Evolutionary conservation across 352 stramenopile genomes (phyloP).

Genomic region (Phytopythium boreale): DNA sequence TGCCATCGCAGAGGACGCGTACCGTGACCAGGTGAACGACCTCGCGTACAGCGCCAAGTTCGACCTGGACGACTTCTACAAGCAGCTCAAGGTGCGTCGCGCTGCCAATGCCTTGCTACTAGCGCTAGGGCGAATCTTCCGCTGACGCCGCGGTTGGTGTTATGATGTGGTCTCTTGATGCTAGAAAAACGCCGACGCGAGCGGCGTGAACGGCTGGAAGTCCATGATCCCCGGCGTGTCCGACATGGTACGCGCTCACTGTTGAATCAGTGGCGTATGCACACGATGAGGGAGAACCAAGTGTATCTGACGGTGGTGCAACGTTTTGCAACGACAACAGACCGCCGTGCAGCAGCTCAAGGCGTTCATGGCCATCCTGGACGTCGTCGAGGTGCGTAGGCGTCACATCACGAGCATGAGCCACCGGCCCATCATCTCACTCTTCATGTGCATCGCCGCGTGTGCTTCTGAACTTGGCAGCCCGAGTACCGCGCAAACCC

Average conservation of each 20-base stretch:
- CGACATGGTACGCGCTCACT: conserved; percentile 51
- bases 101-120: too few species aligned
- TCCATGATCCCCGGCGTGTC: conserved; percentile 79
- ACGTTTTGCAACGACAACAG: conserved; percentile 22
- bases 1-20: conserved; percentile 47
- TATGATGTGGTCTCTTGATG: too few species aligned
- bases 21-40: conserved; percentile 75
- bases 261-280: not conserved
- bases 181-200: conserved; percentile 82
- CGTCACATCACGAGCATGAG: not conserved
- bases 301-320: not conserved
- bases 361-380: conserved; percentile 73
- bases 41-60: conserved; percentile 66
- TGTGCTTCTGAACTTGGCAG: conserved; percentile 16
- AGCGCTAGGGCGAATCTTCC: too few species aligned
- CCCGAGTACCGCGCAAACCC: conserved; percentile 68
- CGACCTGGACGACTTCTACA: conserved; percentile 64
- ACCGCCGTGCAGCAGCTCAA: conserved; percentile 86
- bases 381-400: conserved; percentile 57
- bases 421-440: not conserved
- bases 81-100: conserved; percentile 68
- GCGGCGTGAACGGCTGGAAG: conserved; percentile 69
- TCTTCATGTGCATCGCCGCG: too few species aligned
- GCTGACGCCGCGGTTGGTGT: too few species aligned
- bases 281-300: not conserved